phyloP scores from a whole-genome alignment of 495 filamentous ascomycete species.

The Hypoxylon intermedium region DNA sequence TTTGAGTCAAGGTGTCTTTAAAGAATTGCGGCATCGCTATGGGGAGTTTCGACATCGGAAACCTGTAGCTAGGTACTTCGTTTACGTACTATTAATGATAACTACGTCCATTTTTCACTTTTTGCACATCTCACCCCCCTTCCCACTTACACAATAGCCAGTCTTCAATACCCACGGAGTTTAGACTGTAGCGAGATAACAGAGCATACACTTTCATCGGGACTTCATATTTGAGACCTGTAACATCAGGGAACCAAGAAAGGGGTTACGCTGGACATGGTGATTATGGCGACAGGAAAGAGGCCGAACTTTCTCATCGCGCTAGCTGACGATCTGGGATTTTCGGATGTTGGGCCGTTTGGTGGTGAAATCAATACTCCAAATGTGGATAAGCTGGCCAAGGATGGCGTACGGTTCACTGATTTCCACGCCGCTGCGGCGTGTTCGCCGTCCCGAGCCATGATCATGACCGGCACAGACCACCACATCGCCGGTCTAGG shows the following conservation, averaged over 20 bases:
- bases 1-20: conserved; percentile 1
- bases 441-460: conserved; percentile 69
- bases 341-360: conserved; percentile 67
- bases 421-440: conserved; percentile 70
- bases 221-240: background rate
- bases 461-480: conserved; percentile 65
- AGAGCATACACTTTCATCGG: background rate
- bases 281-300: conserved; percentile 34
- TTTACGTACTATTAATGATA: background rate
- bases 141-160: background rate
- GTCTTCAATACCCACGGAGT: background rate
- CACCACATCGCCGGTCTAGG: conserved; percentile 60
- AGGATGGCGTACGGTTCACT: conserved; percentile 63
- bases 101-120: background rate
- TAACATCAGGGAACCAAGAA: background rate
- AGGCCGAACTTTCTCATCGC: conserved; percentile 68
- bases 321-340: conserved; percentile 69
- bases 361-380: conserved; percentile 70
- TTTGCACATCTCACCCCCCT: background rate
- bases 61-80: background rate
- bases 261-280: background rate
- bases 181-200: background rate
- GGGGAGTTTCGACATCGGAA: conserved; percentile 22
- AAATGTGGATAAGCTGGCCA: conserved; percentile 64
- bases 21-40: conserved; percentile 30